Conservation (phyloP, 2,329 filamentous ascomycete genomes). For the Xylaria hypoxylon region DNA sequence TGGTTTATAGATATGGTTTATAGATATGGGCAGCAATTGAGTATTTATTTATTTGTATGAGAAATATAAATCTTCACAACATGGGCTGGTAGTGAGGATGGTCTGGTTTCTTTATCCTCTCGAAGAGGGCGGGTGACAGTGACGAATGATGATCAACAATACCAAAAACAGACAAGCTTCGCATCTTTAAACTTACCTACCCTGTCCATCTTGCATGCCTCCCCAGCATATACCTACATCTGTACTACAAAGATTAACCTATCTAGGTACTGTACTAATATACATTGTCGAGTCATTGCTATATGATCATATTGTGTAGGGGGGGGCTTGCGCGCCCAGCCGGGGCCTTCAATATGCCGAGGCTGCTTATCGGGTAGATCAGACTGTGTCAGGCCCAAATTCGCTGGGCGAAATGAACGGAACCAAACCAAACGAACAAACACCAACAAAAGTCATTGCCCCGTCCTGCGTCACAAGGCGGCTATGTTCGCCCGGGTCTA, state of each 20-base stretch:
- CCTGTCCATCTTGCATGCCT: conserved; percentile 26
- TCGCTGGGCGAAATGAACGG: conserved; percentile 28
- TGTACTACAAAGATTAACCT: background rate
- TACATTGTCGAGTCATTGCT: background rate
- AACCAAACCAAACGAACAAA: conserved; percentile 14
- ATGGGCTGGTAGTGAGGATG: conserved; percentile 1
- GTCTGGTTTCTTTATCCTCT: conserved; percentile 30
- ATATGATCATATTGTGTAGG: conserved; percentile 15
- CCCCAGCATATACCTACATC: conserved; percentile 20
- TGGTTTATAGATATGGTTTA: conserved; percentile 3
- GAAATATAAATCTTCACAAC: conserved; percentile 12
- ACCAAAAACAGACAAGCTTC: conserved; percentile 30
- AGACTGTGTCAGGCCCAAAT: conserved; percentile 22
- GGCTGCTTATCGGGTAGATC: conserved; percentile 26
- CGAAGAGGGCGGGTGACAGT: conserved; percentile 23
- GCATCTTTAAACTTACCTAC: conserved; percentile 13
- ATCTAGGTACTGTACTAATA: conserved; percentile 1
- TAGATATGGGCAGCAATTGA: conserved; percentile 12
- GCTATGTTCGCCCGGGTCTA: conserved; percentile 9
- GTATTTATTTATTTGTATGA: conserved; percentile 31
- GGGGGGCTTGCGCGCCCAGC: conserved; percentile 26
- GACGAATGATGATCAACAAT: conserved; percentile 36
- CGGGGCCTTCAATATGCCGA: conserved; percentile 33
- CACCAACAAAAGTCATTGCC: background rate
- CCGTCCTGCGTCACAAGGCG: conserved; percentile 20